Evolutionary conservation across 2,329 filamentous ascomycete genomes (phyloP), one percentile per base, ranked within the genome.

Genomic region (Botrytis pseudocinerea): DNA sequence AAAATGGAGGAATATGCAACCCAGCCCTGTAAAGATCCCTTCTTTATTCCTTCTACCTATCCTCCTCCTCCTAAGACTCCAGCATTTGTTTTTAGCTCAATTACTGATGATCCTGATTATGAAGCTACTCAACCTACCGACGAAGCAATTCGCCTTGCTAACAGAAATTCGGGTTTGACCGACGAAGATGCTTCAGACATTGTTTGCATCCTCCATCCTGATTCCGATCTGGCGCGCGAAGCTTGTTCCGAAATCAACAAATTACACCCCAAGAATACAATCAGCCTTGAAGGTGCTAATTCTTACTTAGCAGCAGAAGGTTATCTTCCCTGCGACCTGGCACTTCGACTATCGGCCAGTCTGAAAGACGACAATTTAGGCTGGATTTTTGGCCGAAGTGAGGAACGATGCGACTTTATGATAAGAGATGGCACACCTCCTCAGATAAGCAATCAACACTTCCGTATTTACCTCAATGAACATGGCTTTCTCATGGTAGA

Each of bases 391-490:
- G 96, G 96, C 44, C 90, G 96, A 72, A 95, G 96, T 79, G 77
- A 82, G 0, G 78, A 82, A 63, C 87, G 88, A 48, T 96, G 93
- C 82, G 96, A 99, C 79, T 85, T 93, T 69, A 83, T 91, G 73
- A 83, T 95, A 64, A 87, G 88, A 78, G 89, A 93, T 65, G 82
- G 84, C 51, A 92, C 95, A 76, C 87, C 88, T 0, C 87, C 88
- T 0, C 88, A 93, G 61, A 88, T 99, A 74, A 98, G 95, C 85
- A 98, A 98, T 80, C 87, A 92, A n/a, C 96, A 99, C 81, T 99
- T 98, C 81, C 91, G 94, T 70, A 97, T 99, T 75, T 97, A 92
- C 80, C 87, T 97, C 78, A 99, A 97, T 78, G 85, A 90, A n/a
- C 89, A 93, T 76, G 93, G 92, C 42, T 91, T 93, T 73, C 87